Evolutionary conservation across 208 protist genomes (phyloP).

Genomic region (Balamuthia mandrillaris): DNA sequence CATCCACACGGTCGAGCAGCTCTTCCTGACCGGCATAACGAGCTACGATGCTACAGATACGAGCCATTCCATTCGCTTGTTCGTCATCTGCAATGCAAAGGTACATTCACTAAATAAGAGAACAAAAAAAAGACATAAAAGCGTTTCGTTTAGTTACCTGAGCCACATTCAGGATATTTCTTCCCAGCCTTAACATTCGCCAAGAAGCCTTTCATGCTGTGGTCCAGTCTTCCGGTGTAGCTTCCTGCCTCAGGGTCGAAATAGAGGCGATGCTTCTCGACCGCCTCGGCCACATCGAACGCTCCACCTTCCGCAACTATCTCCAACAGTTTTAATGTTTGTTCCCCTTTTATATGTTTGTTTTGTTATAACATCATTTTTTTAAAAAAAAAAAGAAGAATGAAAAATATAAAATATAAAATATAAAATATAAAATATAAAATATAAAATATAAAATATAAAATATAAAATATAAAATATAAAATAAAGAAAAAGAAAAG

Average conservation of each 20-base stretch:
- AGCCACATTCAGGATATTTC: neutral
- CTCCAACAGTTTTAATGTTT: neutral
- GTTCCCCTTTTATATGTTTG: neutral
- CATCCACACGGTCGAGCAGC: neutral
- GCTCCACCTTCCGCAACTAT: neutral
- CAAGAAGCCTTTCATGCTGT: conserved; percentile 16
- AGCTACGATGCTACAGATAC: neutral
- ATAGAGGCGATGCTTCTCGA: neutral
- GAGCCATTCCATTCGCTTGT: neutral
- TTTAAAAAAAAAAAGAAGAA: too few relatives aligned
- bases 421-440: too few relatives aligned
- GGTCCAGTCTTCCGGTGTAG: neutral
- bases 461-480: too few relatives aligned
- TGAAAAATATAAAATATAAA: too few relatives aligned
- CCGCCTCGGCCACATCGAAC: neutral
- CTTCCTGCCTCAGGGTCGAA: neutral
- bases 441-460: too few relatives aligned
- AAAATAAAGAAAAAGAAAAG: too few relatives aligned
- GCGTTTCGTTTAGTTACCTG: neutral
- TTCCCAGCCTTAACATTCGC: conserved; percentile 5
- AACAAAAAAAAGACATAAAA: neutral
- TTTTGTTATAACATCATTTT: too few relatives aligned
- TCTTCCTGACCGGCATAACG: neutral
- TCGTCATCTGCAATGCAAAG: neutral
- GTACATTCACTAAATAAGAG: neutral